phyloP scores from a whole-genome alignment of 257 asterid species.

The Paraleonurus japonicus region DNA sequence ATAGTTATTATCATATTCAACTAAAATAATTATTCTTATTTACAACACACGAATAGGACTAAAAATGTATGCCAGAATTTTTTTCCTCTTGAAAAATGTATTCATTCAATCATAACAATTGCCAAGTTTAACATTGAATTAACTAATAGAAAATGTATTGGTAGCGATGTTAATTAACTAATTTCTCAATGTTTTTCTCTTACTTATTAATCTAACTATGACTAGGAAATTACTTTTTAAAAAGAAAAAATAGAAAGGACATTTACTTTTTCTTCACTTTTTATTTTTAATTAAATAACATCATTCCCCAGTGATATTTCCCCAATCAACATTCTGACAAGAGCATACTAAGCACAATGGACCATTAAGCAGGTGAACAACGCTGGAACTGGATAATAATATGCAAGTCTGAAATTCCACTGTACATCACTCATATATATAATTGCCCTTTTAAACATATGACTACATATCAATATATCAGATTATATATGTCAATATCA shows the following conservation, averaged over 20 bases:
- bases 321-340: background rate
- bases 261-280: background rate
- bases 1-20: background rate
- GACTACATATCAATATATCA: constrained; percentile 4
- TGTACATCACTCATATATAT: background rate
- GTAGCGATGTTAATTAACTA: background rate
- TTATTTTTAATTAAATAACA: background rate
- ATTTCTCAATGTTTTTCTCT: background rate
- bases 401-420: background rate
- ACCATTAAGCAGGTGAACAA: background rate
- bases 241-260: background rate
- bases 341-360: constrained; percentile 9
- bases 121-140: background rate
- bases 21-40: background rate
- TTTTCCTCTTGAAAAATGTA: background rate
- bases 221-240: background rate
- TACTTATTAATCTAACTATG: constrained; percentile 6
- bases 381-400: background rate
- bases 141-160: background rate
- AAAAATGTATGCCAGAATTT: background rate
- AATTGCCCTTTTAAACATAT: background rate
- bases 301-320: background rate
- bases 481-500: background rate
- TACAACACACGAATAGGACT: constrained; percentile 5
- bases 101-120: background rate